Evolutionary conservation across 1,284 basidiomycete species (phyloP).

Genomic region (Trichosporon asahii): DNA sequence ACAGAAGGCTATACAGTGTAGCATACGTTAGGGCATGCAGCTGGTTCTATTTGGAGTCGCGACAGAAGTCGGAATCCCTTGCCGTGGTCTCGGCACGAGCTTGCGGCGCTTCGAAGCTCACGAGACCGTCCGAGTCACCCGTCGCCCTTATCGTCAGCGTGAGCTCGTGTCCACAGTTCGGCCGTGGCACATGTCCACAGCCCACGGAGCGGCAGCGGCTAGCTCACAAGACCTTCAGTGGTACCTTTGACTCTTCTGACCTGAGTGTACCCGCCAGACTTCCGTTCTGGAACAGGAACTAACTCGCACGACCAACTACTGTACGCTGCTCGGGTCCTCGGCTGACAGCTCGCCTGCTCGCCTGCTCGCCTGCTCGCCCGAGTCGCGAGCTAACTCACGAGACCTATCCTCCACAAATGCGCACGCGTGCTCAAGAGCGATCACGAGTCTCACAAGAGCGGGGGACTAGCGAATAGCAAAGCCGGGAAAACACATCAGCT

Average conservation of each 20-base stretch:
- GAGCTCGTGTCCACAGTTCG: background rate
- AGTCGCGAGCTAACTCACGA: too few species aligned
- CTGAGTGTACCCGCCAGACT: too few species aligned
- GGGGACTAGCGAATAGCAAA: background rate
- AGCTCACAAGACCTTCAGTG: too few species aligned
- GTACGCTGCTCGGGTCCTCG: too few species aligned
- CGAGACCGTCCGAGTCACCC: background rate
- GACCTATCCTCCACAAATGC: too few species aligned
- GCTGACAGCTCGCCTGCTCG: too few species aligned
- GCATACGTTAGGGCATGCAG: background rate
- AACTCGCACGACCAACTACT: too few species aligned
- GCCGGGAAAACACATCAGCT: background rate
- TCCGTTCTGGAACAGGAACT: too few species aligned
- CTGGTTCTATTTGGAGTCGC: background rate
- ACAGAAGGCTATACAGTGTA: background rate
- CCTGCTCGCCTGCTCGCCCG: too few species aligned
- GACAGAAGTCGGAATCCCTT: background rate
- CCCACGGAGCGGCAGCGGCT: too few species aligned
- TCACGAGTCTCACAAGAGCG: background rate
- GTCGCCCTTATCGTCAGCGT: background rate
- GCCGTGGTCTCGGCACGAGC: background rate
- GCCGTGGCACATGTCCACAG: background rate
- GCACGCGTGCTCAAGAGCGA: too few species aligned
- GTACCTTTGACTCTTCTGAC: too few species aligned
- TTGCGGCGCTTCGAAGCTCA: background rate